Base-by-base conservation (phyloP, 192 early-diverging fungal species). In the Funneliformis geosporum region DNA sequence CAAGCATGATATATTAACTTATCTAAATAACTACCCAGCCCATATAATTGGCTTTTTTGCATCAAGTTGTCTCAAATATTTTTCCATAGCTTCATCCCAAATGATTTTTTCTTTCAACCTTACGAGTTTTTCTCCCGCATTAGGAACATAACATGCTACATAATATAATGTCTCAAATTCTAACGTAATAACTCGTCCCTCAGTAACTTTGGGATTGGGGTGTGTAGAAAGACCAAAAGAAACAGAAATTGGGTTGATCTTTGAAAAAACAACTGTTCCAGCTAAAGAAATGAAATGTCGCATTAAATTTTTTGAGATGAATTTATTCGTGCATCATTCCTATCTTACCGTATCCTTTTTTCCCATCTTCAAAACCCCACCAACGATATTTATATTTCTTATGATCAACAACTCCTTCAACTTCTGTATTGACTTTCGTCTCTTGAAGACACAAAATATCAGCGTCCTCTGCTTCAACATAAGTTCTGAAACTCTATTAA, bases 371-470 rank as follows among this genome's bases (percentile, higher is more conserved):
- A 82, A 87, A 85, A 0, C 84, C 86, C 92, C 94, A 95, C 47
- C 90, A 91, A 79, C 90, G 86, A 86, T 91, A 88, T 65, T 90
- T 92, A 79, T 93, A 95, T 60, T 82, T 82, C 76, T 88, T 87
- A 69, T 87, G 84, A 79, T 88, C 87, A 25, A 94, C 81, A 23
- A 89, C 76, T 46, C 90, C 87, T 21, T 87, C 76, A 68, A 87
- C 85, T 12, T 93, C 86, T 79, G 91, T 85, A 80, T 94, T 93
- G 16, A 93, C 85, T 83, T 96, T 97, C 62, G 93, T 95, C 80
- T 96, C 96, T 81, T 96, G 95, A 50, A 97, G 46, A 78, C 91
- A 94, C 1, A 96, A 71, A 33, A 97, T 87, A 76, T 96, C 95
- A 0, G 96, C 89, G 68, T 95, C 84, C 82, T 96, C 93, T 1